These are phyloP conservation scores for Kalanchoe fedtschenkoi DNA, from an alignment of 164 flowering plant species.

Conservation along the genomic window DNA sequence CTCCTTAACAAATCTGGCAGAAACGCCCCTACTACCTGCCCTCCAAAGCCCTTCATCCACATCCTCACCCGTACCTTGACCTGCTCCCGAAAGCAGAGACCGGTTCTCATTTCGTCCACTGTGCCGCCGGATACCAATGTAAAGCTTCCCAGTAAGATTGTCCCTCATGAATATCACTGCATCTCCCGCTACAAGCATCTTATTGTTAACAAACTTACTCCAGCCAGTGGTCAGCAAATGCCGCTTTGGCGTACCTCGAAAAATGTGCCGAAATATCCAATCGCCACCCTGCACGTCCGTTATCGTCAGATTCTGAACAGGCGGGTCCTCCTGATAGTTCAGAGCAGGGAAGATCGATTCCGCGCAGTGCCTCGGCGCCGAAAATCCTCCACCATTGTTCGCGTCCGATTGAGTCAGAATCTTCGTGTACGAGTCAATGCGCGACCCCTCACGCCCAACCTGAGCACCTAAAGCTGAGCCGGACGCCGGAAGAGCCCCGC, in stretches of 20 bases:
- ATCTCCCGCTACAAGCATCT: conserved; percentile 67
- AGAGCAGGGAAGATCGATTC: conserved; percentile 61
- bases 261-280: conserved; percentile 46
- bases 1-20: conserved; percentile 26
- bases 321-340: conserved; percentile 41
- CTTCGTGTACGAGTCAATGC: conserved; percentile 39
- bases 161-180: conserved; percentile 55
- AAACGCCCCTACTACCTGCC: conserved; percentile 24
- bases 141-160: conserved; percentile 23
- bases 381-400: conserved; percentile 83
- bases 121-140: conserved; percentile 43
- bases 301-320: conserved; percentile 45
- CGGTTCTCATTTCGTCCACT: conserved; percentile 5
- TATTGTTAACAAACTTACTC: conserved; percentile 73
- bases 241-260: conserved; percentile 69
- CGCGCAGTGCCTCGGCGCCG: conserved; percentile 76
- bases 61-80: conserved; percentile 16
- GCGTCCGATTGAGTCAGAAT: conserved; percentile 68
- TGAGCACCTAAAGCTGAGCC: not conserved
- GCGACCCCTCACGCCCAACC: conserved; percentile 1
- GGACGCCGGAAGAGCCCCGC: not conserved
- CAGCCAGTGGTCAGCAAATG: conserved; percentile 83
- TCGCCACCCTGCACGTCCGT: conserved; percentile 40
- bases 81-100: conserved; percentile 12
- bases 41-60: conserved; percentile 18